A percentile compares a stretch with the other conserved stretches of the same genome.
These are phyloP conservation scores for Comarum palustre DNA, from an alignment of 306 rosid genomes.

Conservation along the genomic window DNA sequence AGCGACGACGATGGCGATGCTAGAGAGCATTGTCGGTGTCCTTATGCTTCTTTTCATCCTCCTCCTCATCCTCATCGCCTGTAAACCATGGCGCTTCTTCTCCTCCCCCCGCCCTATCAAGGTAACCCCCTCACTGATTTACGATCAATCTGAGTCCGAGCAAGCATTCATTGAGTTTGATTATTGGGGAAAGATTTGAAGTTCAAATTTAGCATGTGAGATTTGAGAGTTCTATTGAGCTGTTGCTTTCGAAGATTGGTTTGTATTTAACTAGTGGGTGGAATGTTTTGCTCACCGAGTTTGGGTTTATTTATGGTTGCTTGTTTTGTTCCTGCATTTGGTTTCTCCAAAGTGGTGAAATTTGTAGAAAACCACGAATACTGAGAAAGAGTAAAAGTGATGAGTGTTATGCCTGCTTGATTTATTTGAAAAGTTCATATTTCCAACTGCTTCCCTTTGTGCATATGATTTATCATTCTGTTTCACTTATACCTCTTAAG, in stretches of 20 bases:
- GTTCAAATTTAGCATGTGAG: not conserved
- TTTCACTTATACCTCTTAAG: not conserved
- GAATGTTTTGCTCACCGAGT: not conserved
- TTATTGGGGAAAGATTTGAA: too few species aligned
- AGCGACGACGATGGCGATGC: constrained; percentile 57
- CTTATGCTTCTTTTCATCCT: constrained; percentile 86
- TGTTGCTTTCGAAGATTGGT: not conserved
- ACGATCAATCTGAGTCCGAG: too few species aligned
- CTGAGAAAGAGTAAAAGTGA: constrained; percentile 7
- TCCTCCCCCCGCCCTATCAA: constrained; percentile 42
- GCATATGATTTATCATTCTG: constrained; percentile 14
- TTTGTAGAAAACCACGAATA: not conserved
- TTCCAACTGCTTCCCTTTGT: not conserved
- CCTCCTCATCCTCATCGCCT: constrained; percentile 61
- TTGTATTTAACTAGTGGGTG: not conserved
- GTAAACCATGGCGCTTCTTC: constrained; percentile 96
- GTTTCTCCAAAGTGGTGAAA: not conserved
- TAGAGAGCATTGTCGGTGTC: constrained; percentile 60
- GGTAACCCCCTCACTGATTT: too few species aligned
- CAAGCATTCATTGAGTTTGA: too few species aligned
- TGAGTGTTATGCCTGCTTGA: not conserved
- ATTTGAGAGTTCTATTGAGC: constrained; percentile 2
- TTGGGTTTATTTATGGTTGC: not conserved
- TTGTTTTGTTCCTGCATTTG: constrained; percentile 2
- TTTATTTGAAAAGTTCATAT: not conserved